Percentiles rank a stretch among this genome's conserved stretches.
Conservation (phyloP, 139 green algal genomes). For the Trebouxia sp. region DNA sequence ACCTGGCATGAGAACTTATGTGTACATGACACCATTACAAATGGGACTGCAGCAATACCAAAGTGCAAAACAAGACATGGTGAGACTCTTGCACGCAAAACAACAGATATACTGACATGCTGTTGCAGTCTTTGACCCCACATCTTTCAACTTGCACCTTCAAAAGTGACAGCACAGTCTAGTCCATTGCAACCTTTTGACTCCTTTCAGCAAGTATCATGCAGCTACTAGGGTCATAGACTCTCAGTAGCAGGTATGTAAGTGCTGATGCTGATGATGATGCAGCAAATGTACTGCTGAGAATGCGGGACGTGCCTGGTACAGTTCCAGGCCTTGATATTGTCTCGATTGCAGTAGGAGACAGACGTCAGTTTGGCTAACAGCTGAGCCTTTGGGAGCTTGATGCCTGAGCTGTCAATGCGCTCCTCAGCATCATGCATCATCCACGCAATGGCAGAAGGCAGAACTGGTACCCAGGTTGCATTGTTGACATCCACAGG, state of each 20-base stretch:
- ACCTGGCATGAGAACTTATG: no score
- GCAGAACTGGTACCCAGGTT: constrained; percentile 20
- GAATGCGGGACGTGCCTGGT: constrained; percentile 48
- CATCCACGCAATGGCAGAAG: constrained; percentile 30
- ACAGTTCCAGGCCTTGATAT: constrained; percentile 76
- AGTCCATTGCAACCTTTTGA: background rate
- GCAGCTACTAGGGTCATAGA: background rate
- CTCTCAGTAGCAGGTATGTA: background rate
- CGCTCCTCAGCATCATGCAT: constrained; percentile 27
- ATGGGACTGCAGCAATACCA: no score
- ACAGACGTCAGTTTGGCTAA: constrained; percentile 58
- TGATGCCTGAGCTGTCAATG: background rate
- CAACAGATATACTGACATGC: no score
- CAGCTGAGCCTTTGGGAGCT: constrained; percentile 35
- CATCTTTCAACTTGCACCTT: no score
- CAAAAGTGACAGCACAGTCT: background rate
- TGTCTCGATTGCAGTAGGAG: constrained; percentile 66
- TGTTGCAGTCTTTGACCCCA: no score
- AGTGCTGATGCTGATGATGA: background rate
- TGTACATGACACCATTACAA: no score
- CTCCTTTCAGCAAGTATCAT: background rate
- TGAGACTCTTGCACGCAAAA: no score
- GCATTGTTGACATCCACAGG: constrained; percentile 31
- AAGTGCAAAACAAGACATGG: no score
- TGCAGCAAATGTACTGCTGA: background rate